phyloP scores from a whole-genome alignment of 2,329 filamentous ascomycete genomes.

The Colletotrichum higginsianum region DNA sequence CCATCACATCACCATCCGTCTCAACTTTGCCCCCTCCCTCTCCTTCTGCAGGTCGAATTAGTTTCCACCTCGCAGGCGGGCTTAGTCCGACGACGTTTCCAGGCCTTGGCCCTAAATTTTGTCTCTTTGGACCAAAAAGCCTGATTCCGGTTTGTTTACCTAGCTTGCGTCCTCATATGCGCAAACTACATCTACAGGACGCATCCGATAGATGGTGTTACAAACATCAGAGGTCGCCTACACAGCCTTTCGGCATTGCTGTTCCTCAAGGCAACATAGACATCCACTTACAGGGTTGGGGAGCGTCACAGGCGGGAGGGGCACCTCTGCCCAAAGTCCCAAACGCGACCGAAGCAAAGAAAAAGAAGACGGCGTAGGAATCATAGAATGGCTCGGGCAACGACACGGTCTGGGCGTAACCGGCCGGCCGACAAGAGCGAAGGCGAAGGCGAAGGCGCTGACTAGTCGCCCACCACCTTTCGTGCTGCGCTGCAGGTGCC shows the following conservation, averaged over 20 bases:
- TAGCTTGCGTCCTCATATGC: background rate
- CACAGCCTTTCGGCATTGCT: constrained; percentile 34
- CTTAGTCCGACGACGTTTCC: constrained; percentile 18
- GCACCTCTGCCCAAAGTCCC: constrained; percentile 10
- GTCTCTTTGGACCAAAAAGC: background rate
- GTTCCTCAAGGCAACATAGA: constrained; percentile 26
- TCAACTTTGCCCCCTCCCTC: constrained; percentile 16
- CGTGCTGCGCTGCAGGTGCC: constrained; percentile 10
- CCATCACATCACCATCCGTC: constrained; percentile 30
- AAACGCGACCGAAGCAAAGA: constrained; percentile 16
- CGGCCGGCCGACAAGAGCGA: background rate
- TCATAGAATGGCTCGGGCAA: constrained; percentile 27
- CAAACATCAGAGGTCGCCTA: background rate
- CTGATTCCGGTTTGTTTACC: constrained; percentile 5
- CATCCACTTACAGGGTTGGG: constrained; percentile 25
- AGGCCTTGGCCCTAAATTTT: constrained; percentile 10
- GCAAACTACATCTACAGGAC: background rate
- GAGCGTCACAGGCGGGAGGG: constrained; percentile 36
- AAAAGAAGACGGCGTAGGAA: background rate
- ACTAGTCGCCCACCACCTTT: constrained; percentile 21
- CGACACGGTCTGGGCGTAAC: constrained; percentile 17
- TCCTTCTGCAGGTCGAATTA: constrained; percentile 18
- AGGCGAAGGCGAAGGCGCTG: constrained; percentile 28
- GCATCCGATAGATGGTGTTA: background rate
- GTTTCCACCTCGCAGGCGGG: constrained; percentile 32